Base-by-base conservation (phyloP, 257 asterid genomes). In the Solanum pimpinellifolium region DNA sequence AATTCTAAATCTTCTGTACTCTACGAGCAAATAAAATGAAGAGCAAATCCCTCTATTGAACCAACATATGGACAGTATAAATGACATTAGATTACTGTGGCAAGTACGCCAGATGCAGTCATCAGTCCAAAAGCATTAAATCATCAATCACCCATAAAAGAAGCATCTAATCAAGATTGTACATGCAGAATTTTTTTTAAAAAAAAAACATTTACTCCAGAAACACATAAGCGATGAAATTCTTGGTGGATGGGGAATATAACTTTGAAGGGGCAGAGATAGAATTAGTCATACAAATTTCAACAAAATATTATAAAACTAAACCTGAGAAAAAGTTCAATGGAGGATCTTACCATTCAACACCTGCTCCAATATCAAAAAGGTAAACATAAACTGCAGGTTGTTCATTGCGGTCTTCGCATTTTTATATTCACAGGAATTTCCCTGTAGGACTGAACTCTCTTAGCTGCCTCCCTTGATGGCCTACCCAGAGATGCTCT, bases 381-480 rank as follows among this genome's bases (percentile, higher is more conserved):
- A 80, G 80, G 44, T 9, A 29, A 5, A 4, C 52, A 80, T 7
- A 81, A 77, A 59, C 66, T 81, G 88, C 31, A 29, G 29, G 29
- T 10, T 49, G 46, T 49, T 93, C 90, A 92, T 85, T 37, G 85
- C 3, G 89, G 2, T 91, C 98, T 94, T 52, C 97, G 95, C 98
- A 93, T 93, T 90, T 95, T 95, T 78, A 88, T 88, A n/a, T 91
- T 91, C 18, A 92, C 0, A 9, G 96, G 92, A 41, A 90, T 62
- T 93, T 95, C 97, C 93, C 90, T 95, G 92, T 95, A 94, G 7
- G 97, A 93, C 86, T 90, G 93, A 81, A 95, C 93, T 89, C 93
- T 95, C 90, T 49, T 92, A 81, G 95, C 93, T 52, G 98, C 97
- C 66, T 82, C 89, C 15, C 98, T 93, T 15, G 91, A 92, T 44